Evolutionary conservation across 768 basidiomycete species (phyloP), one percentile per base, ranked within the genome.

Genomic region (Phlebiopsis flavidoalba): DNA sequence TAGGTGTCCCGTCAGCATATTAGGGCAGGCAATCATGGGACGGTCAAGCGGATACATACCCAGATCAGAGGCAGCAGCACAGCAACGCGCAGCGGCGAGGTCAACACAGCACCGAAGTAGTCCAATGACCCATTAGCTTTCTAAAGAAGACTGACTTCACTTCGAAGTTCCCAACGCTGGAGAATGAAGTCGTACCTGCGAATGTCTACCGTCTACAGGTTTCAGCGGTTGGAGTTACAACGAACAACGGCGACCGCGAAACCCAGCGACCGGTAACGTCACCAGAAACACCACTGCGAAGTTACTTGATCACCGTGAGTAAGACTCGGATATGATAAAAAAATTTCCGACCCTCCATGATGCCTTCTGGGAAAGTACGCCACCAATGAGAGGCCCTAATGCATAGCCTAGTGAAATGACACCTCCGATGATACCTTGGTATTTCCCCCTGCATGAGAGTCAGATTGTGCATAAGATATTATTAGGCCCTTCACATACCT

Each of bases 261-360:
- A 66, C 12, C 80, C 70, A 0, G 86, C 83, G 2, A 87, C 66
- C 0, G 88, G 88, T 1, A 90, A 75, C 22, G 82, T 86, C 51
- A 90, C 77, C 87, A 89, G 70, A 88, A 88, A 67, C 87, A 88
- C 88, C 88, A 89, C 83, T 86, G 36, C 7, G 26, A 35, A n/a
- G 56, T n/a, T 31, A 31, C 6, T 31, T 31, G n/a, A n/a, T n/a
- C n/a, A n/a, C n/a, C n/a, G n/a, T 49, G 21, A 61, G 31, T 47
- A n/a, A 15, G 11, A 40, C 40, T 31, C 26, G 2, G 50, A 22
- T 3, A 51, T 12, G 40, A 10, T 43, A 57, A 26, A 15, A 51
- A n/a, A 21, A n/a, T 31, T 3, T 57, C 64, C 2, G 68, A 85
- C 85, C 61, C 81, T 74, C 88, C 88, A 89, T 53, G 79, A 79